Percentiles rank a stretch among this genome's conserved stretches.
These are phyloP conservation scores for Penicillium fimorum DNA, from an alignment of 495 filamentous ascomycete genomes.

Conservation along the genomic window DNA sequence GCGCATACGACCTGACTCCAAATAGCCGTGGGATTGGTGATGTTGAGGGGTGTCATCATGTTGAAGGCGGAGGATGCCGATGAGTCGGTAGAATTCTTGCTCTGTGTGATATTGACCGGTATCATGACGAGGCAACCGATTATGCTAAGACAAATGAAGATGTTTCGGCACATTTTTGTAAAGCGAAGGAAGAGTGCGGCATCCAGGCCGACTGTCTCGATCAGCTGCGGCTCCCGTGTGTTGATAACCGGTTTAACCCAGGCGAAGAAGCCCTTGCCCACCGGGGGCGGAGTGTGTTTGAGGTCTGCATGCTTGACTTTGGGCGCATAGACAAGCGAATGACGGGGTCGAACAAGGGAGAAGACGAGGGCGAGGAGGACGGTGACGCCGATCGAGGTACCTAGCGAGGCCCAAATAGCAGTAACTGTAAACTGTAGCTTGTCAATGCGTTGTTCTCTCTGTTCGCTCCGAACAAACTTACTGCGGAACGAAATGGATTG, in stretches of 20 bases:
- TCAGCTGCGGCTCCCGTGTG: slow-evolving; percentile 71
- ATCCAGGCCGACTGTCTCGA: slow-evolving; percentile 82
- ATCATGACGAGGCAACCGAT: slow-evolving; percentile 79
- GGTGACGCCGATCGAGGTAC: slow-evolving; percentile 74
- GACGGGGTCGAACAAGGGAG: slow-evolving; percentile 85
- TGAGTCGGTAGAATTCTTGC: slow-evolving; percentile 28
- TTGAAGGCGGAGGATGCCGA: slow-evolving; percentile 43
- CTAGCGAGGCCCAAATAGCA: slow-evolving; percentile 77
- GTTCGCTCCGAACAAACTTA: slow-evolving; percentile 21
- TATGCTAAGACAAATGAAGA: slow-evolving; percentile 72
- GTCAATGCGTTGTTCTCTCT: slow-evolving; percentile 8
- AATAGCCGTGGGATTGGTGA: slow-evolving; percentile 38
- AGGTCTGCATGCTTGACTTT: slow-evolving; percentile 90
- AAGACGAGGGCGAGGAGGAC: slow-evolving; percentile 71
- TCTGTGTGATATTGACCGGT: slow-evolving; percentile 70
- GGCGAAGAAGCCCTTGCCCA: slow-evolving; percentile 80
- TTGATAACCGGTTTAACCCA: slow-evolving; percentile 78
- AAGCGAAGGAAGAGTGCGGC: slow-evolving; percentile 88
- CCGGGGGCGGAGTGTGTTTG: slow-evolving; percentile 87
- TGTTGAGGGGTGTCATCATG: slow-evolving; percentile 53
- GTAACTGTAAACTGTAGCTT: slow-evolving; percentile 52
- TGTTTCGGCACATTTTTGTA: slow-evolving; percentile 85
- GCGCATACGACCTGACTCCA: slow-evolving; percentile 85
- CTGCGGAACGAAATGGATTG: slow-evolving; percentile 47
- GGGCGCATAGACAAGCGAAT: slow-evolving; percentile 88